Evolutionary conservation across 2,329 filamentous ascomycete species (phyloP).

Genomic region (Boeremia exigua): DNA sequence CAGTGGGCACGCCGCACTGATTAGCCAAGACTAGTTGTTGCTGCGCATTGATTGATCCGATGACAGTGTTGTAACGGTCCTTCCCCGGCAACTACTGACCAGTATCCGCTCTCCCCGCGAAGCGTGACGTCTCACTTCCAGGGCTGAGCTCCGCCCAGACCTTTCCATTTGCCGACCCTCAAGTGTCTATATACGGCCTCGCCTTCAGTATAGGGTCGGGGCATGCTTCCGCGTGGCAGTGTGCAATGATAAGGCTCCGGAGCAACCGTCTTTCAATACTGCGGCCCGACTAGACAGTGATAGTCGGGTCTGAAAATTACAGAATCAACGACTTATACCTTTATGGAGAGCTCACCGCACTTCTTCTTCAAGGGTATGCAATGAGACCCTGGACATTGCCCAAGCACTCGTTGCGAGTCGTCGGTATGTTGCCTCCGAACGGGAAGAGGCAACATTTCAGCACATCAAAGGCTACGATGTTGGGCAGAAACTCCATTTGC

Average conservation of each 20-base stretch:
- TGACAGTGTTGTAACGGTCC: constrained; percentile 4
- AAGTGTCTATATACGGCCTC: background rate
- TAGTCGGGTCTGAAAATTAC: constrained; percentile 4
- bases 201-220: background rate
- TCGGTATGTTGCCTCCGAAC: background rate
- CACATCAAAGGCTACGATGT: background rate
- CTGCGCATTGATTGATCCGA: constrained; percentile 1
- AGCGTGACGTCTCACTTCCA: constrained; percentile 4
- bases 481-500: background rate
- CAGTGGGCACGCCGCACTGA: background rate
- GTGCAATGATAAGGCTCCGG: background rate
- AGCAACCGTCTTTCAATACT: background rate
- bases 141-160: background rate
- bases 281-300: constrained; percentile 13
- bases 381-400: background rate
- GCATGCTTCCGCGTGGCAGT: background rate
- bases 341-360: background rate
- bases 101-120: constrained; percentile 7
- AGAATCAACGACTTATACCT: background rate
- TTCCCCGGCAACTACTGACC: constrained; percentile 1
- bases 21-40: background rate
- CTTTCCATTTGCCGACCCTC: constrained; percentile 1
- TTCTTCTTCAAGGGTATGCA: background rate
- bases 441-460: background rate
- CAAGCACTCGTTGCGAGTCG: background rate